Evolutionary conservation across 805 yeast genomes (phyloP), one percentile per base, ranked within the genome.

Genomic region (Zygoascus ofunaensis): DNA sequence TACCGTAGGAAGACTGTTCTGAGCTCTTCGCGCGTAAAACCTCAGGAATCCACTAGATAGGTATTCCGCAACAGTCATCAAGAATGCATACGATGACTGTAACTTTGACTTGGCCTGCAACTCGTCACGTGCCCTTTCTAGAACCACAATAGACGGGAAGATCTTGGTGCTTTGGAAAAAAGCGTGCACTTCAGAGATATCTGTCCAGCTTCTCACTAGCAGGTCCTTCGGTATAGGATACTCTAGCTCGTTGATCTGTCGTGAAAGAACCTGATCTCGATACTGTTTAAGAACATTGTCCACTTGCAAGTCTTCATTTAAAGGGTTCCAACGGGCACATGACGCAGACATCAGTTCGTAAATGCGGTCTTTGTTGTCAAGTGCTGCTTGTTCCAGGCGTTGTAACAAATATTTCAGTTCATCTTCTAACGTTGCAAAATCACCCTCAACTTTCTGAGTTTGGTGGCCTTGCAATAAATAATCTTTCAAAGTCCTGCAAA

Each of bases 321-420:
- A 20, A 12, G 41, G 18, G 20, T 26, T 37, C 41, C 41, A 37
- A 4, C 24, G 15, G 15, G 41, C 33, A 26, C 41, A 37, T 24
- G 32, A 24, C 21, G 12, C 20, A 5, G 32, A 14, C 15, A 37
- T 37, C 21, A 37, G 18, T 21, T 37, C 20, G 8, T n/a, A 21
- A 3, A 37, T 24, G 4, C 15, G 18, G 19, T 37, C 33, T 18
- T 37, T n/a, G 15, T 21, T 18, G 7, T 8, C n/a, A 7, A n/a
- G 3, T 2, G 41, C 32, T 23, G 21, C 21, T 15, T 15, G 12
- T 14, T 37, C n/a, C 33, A 37, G 17, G 7, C 14, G 7, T 7
- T 20, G 15, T 12, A 36, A 26, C 5, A 36, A 20, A 3, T 18
- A 12, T 20, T 19, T 36, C 3, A 36, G 18, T 17, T 15, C 12